Evolutionary conservation across 78 protist species (phyloP).

Genomic region (Corallochytrium limacisporum): DNA sequence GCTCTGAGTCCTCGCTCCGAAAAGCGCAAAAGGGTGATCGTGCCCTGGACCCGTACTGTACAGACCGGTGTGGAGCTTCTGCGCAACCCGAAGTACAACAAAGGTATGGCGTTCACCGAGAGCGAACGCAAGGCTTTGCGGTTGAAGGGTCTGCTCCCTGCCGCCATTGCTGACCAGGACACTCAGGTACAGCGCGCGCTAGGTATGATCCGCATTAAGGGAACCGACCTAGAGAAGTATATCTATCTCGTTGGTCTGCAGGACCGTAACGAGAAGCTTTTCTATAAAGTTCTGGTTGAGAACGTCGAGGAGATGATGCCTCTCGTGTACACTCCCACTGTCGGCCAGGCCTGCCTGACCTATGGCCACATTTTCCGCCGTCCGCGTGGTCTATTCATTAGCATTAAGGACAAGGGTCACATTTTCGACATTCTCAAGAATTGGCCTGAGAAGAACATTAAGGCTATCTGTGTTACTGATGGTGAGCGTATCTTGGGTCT

Average conservation of each 20-base stretch:
- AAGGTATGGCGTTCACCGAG: conserved; percentile 39
- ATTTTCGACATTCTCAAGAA: conserved; percentile 45
- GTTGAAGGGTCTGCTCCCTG: too few species aligned
- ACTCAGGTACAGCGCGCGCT: not conserved
- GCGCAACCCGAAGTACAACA: conserved; percentile 32
- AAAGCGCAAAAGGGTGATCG: too few species aligned
- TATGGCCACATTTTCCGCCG: conserved; percentile 12
- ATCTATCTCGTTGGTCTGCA: conserved; percentile 43
- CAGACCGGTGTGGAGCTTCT: too few species aligned
- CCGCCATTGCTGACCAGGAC: too few species aligned
- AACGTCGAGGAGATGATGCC: conserved; percentile 61
- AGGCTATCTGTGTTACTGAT: conserved; percentile 86
- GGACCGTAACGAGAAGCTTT: conserved; percentile 66
- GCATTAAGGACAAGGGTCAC: conserved; percentile 51
- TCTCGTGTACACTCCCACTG: conserved; percentile 86
- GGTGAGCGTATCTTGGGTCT: conserved; percentile 97
- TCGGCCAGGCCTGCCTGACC: conserved; percentile 87
- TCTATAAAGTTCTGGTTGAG: conserved; percentile 43
- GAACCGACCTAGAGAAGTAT: conserved; percentile 37
- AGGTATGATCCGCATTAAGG: not conserved
- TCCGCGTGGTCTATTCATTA: conserved; percentile 64
- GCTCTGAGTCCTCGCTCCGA: too few species aligned
- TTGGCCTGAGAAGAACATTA: conserved; percentile 52
- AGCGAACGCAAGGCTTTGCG: conserved; percentile 43
- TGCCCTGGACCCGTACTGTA: too few species aligned